Evolutionary conservation across 2,329 filamentous ascomycete genomes (phyloP).

Genomic region (Colletotrichum chlorophyti): DNA sequence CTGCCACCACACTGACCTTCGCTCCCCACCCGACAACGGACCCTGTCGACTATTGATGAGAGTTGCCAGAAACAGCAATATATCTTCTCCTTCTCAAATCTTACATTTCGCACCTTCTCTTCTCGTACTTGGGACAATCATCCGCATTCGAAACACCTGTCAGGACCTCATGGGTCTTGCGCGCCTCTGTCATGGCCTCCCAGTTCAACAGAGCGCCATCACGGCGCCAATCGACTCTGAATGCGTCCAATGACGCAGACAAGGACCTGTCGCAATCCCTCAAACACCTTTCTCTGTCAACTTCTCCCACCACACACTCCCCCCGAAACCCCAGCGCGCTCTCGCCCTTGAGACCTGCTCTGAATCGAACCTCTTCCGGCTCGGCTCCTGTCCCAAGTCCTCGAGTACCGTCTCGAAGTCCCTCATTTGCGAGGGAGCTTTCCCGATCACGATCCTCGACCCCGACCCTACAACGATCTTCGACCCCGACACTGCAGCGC

Average conservation of each 20-base stretch:
- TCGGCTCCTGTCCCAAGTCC: slow-evolving; percentile 47
- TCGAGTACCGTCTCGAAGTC: slow-evolving; percentile 49
- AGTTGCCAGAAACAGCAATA: slow-evolving; percentile 12
- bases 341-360: slow-evolving; percentile 44
- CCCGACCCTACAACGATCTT: slow-evolving; percentile 51
- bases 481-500: slow-evolving; percentile 58
- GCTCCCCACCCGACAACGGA: slow-evolving; percentile 10
- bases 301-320: slow-evolving; percentile 36
- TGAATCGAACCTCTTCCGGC: slow-evolving; percentile 45
- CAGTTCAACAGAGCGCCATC: slow-evolving; percentile 31
- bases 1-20: slow-evolving; percentile 15
- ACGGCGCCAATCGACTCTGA: slow-evolving; percentile 40
- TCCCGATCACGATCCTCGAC: slow-evolving; percentile 51
- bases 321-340: slow-evolving; percentile 37
- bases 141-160: not conserved
- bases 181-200: slow-evolving; percentile 23
- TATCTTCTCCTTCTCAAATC: not conserved
- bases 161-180: slow-evolving; percentile 12
- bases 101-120: not conserved
- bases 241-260: slow-evolving; percentile 38
- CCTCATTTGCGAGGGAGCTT: slow-evolving; percentile 44
- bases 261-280: slow-evolving; percentile 48
- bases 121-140: not conserved
- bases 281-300: slow-evolving; percentile 51
- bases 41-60: slow-evolving; percentile 17